Conservation (phyloP, 257 asterid genomes). For the Voacanga thouarsii region DNA sequence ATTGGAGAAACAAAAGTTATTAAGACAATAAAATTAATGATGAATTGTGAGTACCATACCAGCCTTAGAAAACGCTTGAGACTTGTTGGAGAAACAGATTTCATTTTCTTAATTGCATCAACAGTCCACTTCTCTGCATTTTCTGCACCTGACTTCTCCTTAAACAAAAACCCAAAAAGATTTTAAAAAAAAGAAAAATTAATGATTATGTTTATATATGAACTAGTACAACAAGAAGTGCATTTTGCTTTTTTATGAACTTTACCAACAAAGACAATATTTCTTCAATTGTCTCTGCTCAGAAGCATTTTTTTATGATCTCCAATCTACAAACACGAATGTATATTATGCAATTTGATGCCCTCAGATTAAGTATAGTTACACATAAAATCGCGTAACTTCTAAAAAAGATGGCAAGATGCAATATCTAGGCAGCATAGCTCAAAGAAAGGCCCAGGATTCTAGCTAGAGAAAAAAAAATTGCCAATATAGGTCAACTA, state of each 20-base stretch:
- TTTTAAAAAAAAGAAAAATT: neutral
- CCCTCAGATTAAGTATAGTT: too few species aligned
- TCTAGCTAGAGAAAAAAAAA: too few species aligned
- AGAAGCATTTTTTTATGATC: slow-evolving; percentile 15
- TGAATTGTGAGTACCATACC: neutral
- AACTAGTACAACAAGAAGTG: too few species aligned
- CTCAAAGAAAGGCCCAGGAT: too few species aligned
- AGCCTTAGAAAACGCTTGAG: slow-evolving; percentile 20
- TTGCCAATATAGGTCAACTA: too few species aligned
- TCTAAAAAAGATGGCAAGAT: too few species aligned
- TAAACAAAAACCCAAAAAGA: too few species aligned
- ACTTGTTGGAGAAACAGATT: slow-evolving; percentile 25
- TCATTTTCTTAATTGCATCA: slow-evolving; percentile 14
- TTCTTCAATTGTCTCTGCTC: slow-evolving; percentile 18
- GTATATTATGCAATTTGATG: neutral
- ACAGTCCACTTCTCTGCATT: slow-evolving; percentile 17
- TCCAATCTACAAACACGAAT: slow-evolving; percentile 9
- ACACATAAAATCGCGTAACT: too few species aligned
- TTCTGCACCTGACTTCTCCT: neutral
- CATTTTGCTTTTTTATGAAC: neutral
- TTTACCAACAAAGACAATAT: slow-evolving; percentile 17
- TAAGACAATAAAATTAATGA: neutral
- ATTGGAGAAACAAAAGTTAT: neutral
- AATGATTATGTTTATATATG: neutral
- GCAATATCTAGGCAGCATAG: too few species aligned